phyloP scores from a whole-genome alignment of 2,329 filamentous ascomycete genomes.

The Talaromyces sp. region DNA sequence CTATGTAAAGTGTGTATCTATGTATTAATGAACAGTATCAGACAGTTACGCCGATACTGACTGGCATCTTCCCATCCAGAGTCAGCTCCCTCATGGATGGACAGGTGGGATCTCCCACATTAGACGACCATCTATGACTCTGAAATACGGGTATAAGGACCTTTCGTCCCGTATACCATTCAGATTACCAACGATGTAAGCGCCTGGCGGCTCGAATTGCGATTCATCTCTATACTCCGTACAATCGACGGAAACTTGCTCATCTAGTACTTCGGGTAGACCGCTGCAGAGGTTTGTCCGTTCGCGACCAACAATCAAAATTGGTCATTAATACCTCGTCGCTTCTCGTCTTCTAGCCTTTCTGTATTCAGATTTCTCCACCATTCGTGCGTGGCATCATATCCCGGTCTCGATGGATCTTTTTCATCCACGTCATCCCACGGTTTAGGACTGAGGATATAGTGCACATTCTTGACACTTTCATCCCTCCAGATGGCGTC shows the following conservation, averaged over 20 bases:
- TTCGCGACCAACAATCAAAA: conserved; percentile 8
- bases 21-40: not conserved
- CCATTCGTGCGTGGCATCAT: conserved; percentile 8
- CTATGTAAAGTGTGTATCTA: not conserved
- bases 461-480: conserved; percentile 59
- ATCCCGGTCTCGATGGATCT: not conserved
- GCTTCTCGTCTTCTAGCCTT: not conserved
- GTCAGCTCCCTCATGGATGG: not conserved
- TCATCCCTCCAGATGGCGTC: conserved; percentile 57
- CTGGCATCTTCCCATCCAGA: not conserved
- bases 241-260: not conserved
- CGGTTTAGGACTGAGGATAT: conserved; percentile 57
- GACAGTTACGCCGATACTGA: not conserved
- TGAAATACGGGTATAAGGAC: no score
- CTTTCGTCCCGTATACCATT: not conserved
- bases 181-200: not conserved
- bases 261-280: no score
- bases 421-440: conserved; percentile 49
- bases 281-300: no score
- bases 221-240: no score
- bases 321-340: conserved; percentile 7
- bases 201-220: not conserved
- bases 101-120: not conserved
- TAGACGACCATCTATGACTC: no score
- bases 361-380: conserved; percentile 8